Base-by-base conservation (phyloP, 176 grass and related monocot genomes). In the Microstegium vimineum region DNA sequence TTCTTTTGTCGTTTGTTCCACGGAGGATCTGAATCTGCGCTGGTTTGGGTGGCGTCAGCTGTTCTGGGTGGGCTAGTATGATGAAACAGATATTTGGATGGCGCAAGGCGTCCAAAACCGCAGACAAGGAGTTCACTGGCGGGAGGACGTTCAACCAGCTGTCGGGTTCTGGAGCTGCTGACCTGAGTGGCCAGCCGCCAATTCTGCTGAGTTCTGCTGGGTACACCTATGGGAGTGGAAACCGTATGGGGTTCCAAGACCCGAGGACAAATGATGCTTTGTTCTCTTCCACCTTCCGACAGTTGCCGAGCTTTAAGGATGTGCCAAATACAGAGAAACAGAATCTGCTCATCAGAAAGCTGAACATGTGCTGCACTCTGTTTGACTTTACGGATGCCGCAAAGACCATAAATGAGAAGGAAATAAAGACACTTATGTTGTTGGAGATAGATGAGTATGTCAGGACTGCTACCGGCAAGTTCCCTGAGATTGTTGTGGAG, bases 271-370 rank as follows among this genome's bases (percentile, higher is more conserved):
- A 66, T 25, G 74, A 69, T 73, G n/a, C n/a, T 56, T 72, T 41
- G 32, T 49, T 78, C 56, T 72, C 69, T 18, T 79, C 82, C 42
- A 47, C 14, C 36, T 82, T 84, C 64, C 74, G 78, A 16, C 41
- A 22, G 12, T 82, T 92, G 28, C 83, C 80, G 4, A 78, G 75
- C 83, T 89, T 92, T 82, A 87, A 78, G 34, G 90, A 92, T 18
- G 83, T 92, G 16, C 69, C 90, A 10, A 74, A 56, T 51, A 43
- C 83, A 15, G 90, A 89, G 67, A 85, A 69, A 30, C 83, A 77
- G 22, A 80, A 23, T 20, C 62, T 92, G 26, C 75, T 92, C 25
- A 30, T 89, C 2, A 42, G 36, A 16, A 92, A 92, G 80, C 40
- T 92, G 15, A 28, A 67, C 40, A 30, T 89, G 78, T 92, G 90